Base-by-base conservation (phyloP, 2,329 filamentous ascomycete species). In the Endocalyx cinctus region DNA sequence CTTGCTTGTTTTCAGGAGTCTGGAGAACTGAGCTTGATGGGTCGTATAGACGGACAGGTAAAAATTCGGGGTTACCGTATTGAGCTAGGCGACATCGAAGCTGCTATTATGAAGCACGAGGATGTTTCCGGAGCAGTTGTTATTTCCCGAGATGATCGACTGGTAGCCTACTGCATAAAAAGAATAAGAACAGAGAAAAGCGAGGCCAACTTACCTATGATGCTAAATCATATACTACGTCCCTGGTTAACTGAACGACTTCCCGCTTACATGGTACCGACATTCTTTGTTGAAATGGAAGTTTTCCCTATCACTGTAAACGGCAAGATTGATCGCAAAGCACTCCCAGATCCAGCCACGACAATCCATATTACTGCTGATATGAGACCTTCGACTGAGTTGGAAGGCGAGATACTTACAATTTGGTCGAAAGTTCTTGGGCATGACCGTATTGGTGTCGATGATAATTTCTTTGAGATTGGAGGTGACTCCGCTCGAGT, bases 41-140 rank as follows among this genome's bases (percentile, higher is more conserved):
- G 48, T 16, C 49, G 50, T 18, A 46, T 43, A 18, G 51, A 56
- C 34, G 41, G 43, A 8, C 43, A 49, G 34, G 51, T 57, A 14
- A 57, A 57, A 38, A 45, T 55, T 28, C 50, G 52, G 14, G 52
- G 53, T 25, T 27, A 51, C 35, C 38, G 52, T 10, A 52, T 57
- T 30, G 53, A 57, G 31, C 33, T 54, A 10, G 52, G 50, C 18
- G 53, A 57, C 20, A 48, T 57, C 26, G 53, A 57, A 37, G 39
- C 48, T 14, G 40, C 46, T 8, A 43, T 55, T 20, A 14, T 26
- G 17, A 36, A 42, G 15, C 41, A 42, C 25, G 34, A 41, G 11
- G 37, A 39, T 15, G 38, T 58, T 3, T 46, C 50, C 13, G 42
- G 27, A 16, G 46, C 50, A 15, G 53, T 52, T 25, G 50, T 57